Conservation (phyloP, 495 filamentous ascomycete genomes). For the Xylaria nigripes region DNA sequence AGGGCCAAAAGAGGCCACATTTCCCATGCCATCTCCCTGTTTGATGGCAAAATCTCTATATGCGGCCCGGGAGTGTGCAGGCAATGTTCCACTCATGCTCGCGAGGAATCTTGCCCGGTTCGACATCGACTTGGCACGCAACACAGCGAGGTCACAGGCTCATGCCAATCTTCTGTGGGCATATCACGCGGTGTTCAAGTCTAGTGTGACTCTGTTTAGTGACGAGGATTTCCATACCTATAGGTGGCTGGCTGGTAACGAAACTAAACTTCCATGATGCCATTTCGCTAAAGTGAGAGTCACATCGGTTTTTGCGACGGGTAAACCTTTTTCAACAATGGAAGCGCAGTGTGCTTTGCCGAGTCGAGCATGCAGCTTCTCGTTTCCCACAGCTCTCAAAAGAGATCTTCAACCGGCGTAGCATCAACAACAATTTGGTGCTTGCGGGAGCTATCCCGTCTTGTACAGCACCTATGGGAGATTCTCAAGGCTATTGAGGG, state of each 20-base stretch:
- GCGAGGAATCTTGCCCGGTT: neutral
- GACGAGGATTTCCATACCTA: too few species aligned
- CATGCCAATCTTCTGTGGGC: too few species aligned
- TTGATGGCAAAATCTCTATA: neutral
- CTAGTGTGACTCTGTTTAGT: too few species aligned
- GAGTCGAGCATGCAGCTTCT: slow-evolving; percentile 87
- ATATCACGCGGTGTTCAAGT: neutral
- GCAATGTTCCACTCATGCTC: neutral
- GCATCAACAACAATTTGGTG: slow-evolving; percentile 70
- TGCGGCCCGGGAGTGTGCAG: neutral
- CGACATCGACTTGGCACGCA: neutral
- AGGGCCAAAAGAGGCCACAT: too few species aligned
- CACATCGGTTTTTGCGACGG: too few species aligned
- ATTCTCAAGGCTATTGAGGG: slow-evolving; percentile 37
- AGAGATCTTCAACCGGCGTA: slow-evolving; percentile 78
- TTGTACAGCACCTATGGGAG: slow-evolving; percentile 62
- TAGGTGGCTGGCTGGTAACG: too few species aligned
- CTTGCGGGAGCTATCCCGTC: slow-evolving; percentile 74
- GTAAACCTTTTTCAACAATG: too few species aligned
- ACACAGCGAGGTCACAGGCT: neutral
- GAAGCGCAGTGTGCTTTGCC: too few species aligned
- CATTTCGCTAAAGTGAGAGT: too few species aligned
- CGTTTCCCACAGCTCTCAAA: slow-evolving; percentile 71
- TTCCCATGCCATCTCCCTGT: neutral
- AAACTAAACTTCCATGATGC: too few species aligned